Evolutionary conservation across 1,284 basidiomycete genomes (phyloP).

Genomic region (Meripilus lineatus): DNA sequence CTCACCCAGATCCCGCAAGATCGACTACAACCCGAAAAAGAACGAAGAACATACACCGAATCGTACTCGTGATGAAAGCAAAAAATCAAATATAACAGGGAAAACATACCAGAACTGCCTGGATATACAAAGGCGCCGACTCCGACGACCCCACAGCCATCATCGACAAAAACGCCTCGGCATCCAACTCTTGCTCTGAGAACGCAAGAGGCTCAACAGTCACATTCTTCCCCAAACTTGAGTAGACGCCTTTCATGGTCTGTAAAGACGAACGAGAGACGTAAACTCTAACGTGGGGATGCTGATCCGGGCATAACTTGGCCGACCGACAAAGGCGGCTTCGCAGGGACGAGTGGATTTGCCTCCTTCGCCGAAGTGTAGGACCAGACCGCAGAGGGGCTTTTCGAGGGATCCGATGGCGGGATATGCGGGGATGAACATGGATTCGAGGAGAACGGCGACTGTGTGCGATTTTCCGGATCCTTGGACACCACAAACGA

Average conservation of each 20-base stretch:
- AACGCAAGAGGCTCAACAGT: constrained; percentile 53
- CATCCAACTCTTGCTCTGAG: constrained; percentile 59
- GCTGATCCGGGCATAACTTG: constrained; percentile 31
- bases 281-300: constrained; percentile 52
- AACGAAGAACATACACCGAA: too few species aligned
- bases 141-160: constrained; percentile 62
- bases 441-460: constrained; percentile 58
- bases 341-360: constrained; percentile 52
- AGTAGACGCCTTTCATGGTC: constrained; percentile 55
- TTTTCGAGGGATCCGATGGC: constrained; percentile 47
- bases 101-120: constrained; percentile 48
- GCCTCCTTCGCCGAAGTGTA: constrained; percentile 68
- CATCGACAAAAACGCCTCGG: constrained; percentile 59
- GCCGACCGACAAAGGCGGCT: constrained; percentile 53
- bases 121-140: constrained; percentile 60
- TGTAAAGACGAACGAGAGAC: constrained; percentile 59
- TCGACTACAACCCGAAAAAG: constrained; percentile 27
- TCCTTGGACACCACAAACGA: constrained; percentile 37
- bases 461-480: constrained; percentile 71
- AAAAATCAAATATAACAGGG: too few species aligned
- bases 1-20: constrained; percentile 46
- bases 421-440: constrained; percentile 49
- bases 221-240: constrained; percentile 42
- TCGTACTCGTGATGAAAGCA: too few species aligned
- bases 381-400: constrained; percentile 55